Conservation (phyloP, 768 basidiomycete genomes). For the Multifurca ochricompacta region DNA sequence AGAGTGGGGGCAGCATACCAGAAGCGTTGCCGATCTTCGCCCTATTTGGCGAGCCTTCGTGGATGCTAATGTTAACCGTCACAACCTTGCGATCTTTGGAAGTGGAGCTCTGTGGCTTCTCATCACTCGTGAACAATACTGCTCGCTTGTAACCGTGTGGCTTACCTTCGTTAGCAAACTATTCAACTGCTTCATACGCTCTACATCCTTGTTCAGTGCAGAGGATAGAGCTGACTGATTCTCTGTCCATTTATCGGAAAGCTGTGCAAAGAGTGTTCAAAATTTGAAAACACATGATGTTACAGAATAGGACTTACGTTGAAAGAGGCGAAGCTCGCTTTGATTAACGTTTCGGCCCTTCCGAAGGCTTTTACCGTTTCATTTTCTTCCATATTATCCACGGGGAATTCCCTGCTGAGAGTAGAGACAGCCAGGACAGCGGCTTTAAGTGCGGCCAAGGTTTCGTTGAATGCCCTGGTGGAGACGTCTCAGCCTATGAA, state of each 20-base stretch:
- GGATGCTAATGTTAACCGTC: not conserved
- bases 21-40: not conserved
- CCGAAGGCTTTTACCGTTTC: not conserved
- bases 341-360: not conserved
- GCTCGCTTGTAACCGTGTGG: not conserved
- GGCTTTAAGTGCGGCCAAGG: not conserved
- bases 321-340: not conserved
- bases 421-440: not conserved
- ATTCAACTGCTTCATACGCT: slow-evolving; percentile 3
- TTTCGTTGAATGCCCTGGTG: slow-evolving; percentile 5
- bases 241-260: not conserved
- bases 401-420: not conserved
- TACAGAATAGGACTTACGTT: not conserved
- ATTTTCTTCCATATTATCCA: not conserved
- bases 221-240: not conserved
- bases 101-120: not conserved
- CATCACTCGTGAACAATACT: not conserved
- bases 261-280: not conserved
- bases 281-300: not conserved
- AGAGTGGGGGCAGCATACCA: not conserved
- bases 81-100: not conserved
- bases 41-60: not conserved
- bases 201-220: slow-evolving; percentile 3
- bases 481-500: not conserved
- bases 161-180: not conserved